A percentile compares a stretch with the other conserved stretches of the same genome.
Conservation (phyloP, 202 grass and related monocot species). For the Panicum virgatum region DNA sequence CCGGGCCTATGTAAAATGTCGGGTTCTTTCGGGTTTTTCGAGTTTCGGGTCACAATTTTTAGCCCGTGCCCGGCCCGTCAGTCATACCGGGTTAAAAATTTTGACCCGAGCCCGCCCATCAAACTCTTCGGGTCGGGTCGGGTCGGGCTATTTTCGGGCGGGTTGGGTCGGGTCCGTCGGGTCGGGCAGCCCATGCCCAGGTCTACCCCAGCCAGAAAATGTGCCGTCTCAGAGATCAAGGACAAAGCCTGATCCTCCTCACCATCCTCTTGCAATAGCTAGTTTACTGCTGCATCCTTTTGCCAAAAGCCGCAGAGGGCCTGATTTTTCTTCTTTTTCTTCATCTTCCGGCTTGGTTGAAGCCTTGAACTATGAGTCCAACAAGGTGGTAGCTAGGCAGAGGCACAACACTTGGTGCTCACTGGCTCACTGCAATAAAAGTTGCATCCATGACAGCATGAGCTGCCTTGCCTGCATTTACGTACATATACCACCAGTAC, state of each 20-base stretch:
- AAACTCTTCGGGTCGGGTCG: too few relatives aligned
- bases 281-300: neutral
- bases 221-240: neutral
- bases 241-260: neutral
- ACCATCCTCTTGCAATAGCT: neutral
- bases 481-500: neutral
- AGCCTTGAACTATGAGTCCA: conserved; percentile 46
- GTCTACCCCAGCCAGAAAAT: neutral
- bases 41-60: too few relatives aligned
- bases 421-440: conserved; percentile 22
- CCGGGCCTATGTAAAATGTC: too few relatives aligned
- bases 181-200: too few relatives aligned
- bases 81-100: too few relatives aligned
- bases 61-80: too few relatives aligned
- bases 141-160: too few relatives aligned
- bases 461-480: neutral
- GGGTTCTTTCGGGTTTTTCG: too few relatives aligned
- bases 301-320: neutral
- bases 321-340: neutral
- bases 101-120: too few relatives aligned
- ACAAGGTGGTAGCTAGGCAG: conserved; percentile 20
- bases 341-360: neutral
- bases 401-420: conserved; percentile 21
- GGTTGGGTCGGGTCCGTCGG: too few relatives aligned
- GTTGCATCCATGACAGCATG: neutral